Conservation (phyloP, 345 rosid genomes). For the Boechera divaricarpa region DNA sequence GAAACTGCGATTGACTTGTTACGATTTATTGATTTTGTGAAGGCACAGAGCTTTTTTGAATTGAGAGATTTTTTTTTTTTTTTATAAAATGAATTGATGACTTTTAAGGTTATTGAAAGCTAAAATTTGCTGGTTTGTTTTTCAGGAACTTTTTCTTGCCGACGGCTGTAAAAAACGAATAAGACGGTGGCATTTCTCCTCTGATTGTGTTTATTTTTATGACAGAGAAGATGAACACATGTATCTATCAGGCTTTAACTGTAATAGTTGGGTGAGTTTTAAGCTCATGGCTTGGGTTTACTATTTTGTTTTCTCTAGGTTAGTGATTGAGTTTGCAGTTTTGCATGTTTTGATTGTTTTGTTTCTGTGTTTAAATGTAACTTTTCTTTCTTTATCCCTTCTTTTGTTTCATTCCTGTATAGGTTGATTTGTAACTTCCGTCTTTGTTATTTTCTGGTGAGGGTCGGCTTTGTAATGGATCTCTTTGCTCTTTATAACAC, state of each 20-base stretch:
- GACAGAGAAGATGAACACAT: slow-evolving; percentile 33
- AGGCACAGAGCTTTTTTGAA: not conserved
- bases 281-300: not conserved
- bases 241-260: slow-evolving; percentile 39
- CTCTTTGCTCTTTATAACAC: not conserved
- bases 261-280: slow-evolving; percentile 40
- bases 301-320: not conserved
- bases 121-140: slow-evolving; percentile 1
- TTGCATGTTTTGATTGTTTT: not conserved
- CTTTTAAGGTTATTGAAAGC: not conserved
- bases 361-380: not conserved
- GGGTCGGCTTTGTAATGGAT: not conserved
- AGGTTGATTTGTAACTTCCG: not conserved
- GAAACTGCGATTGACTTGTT: slow-evolving; percentile 30
- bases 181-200: slow-evolving; percentile 35
- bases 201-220: slow-evolving; percentile 36
- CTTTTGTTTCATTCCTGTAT: no score
- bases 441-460: no score
- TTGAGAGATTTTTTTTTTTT: not conserved
- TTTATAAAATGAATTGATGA: not conserved
- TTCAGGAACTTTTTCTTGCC: slow-evolving; percentile 34
- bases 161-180: slow-evolving; percentile 26
- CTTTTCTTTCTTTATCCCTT: not conserved
- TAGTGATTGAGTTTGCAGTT: not conserved
- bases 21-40: slow-evolving; percentile 1